Evolutionary conservation across 331 rosid species (phyloP).

Genomic region (Malus hybrid): DNA sequence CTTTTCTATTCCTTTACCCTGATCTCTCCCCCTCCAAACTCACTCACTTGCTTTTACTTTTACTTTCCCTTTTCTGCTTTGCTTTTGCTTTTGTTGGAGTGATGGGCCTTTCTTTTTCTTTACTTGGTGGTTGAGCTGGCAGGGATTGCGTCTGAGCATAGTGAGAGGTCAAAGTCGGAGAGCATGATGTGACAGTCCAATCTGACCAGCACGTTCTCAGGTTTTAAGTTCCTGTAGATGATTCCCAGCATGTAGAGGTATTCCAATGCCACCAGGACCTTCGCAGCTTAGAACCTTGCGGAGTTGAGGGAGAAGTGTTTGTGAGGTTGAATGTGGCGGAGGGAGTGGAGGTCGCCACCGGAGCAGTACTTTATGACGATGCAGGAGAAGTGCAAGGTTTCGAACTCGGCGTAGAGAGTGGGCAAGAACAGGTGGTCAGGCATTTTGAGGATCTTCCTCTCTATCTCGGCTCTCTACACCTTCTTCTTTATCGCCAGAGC

Average conservation of each 20-base stretch:
- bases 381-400: constrained; percentile 85
- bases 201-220: constrained; percentile 90
- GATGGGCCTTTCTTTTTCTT: no score
- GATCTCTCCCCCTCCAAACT: no score
- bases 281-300: constrained; percentile 92
- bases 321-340: constrained; percentile 56
- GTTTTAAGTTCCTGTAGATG: constrained; percentile 88
- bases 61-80: no score
- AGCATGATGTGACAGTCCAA: constrained; percentile 99
- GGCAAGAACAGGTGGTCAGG: constrained; percentile 91
- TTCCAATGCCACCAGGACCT: constrained; percentile 82
- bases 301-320: constrained; percentile 71
- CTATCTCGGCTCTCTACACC: constrained; percentile 81
- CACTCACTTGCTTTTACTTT: no score
- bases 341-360: constrained; percentile 90
- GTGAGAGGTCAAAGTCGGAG: constrained; percentile 86
- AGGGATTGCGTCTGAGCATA: constrained; percentile 74
- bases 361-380: constrained; percentile 94
- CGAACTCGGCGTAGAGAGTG: constrained; percentile 84
- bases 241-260: constrained; percentile 97
- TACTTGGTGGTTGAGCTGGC: constrained; percentile 8
- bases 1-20: no score
- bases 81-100: no score
- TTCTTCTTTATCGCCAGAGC: constrained; percentile 75
- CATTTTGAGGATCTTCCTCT: constrained; percentile 88